Conservation (phyloP, 805 yeast genomes). For the Starmerella potacharoeniae region DNA sequence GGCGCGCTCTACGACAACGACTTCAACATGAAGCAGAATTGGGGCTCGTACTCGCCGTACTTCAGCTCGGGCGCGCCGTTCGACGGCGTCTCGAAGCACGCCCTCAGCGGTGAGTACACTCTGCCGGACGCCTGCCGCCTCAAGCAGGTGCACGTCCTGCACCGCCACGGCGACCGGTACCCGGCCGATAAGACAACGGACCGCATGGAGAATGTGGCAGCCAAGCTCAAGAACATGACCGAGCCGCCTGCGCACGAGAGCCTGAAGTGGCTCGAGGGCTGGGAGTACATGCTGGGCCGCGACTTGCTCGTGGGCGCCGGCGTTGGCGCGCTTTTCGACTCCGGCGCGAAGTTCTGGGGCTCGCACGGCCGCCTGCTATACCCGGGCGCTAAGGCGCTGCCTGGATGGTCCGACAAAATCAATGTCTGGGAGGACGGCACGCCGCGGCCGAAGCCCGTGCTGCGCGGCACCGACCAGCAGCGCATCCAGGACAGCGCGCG, state of each 20-base stretch:
- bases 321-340: constrained; percentile 30
- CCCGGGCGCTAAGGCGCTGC: constrained; percentile 21
- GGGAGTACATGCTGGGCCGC: constrained; percentile 27
- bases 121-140: constrained; percentile 37
- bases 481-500: constrained; percentile 33
- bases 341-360: constrained; percentile 34
- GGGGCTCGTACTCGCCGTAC: constrained; percentile 34
- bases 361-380: constrained; percentile 32
- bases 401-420: constrained; percentile 24
- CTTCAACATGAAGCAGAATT: constrained; percentile 32
- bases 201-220: constrained; percentile 32
- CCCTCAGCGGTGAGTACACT: constrained; percentile 24
- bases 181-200: constrained; percentile 40
- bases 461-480: constrained; percentile 32
- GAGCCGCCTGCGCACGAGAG: constrained; percentile 21
- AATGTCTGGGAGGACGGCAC: constrained; percentile 29
- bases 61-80: constrained; percentile 30
- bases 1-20: constrained; percentile 28
- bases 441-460: constrained; percentile 27
- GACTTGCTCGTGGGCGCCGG: constrained; percentile 32
- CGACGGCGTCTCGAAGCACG: constrained; percentile 26
- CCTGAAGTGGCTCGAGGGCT: constrained; percentile 28
- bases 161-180: constrained; percentile 72
- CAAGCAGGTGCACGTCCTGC: constrained; percentile 58
- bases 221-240: constrained; percentile 25